Conservation (phyloP, 345 rosid genomes). For the Eucalyptus albens region DNA sequence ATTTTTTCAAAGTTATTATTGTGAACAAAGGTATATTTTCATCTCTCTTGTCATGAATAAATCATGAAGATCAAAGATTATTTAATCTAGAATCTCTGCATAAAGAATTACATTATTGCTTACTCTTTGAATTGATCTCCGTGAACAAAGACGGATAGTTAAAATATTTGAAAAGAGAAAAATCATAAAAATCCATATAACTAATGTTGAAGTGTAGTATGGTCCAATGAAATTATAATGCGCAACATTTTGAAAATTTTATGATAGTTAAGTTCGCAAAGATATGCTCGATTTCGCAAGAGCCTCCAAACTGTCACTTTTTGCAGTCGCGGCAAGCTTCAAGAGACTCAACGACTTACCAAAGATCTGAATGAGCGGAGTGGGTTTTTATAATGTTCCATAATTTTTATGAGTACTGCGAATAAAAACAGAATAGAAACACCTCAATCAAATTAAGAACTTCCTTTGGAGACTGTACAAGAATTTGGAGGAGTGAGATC, state of each 20-base stretch:
- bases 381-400: not conserved
- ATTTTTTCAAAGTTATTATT: too few species aligned
- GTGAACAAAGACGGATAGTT: not conserved
- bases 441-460: not conserved
- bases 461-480: not conserved
- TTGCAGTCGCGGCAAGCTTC: not conserved
- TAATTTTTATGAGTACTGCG: rapidly evolving
- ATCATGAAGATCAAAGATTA: too few species aligned
- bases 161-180: not conserved
- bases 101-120: too few species aligned
- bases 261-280: not conserved
- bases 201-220: not conserved
- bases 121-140: too few species aligned
- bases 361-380: not conserved
- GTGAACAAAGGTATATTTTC: too few species aligned
- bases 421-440: not conserved
- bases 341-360: not conserved
- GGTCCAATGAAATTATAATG: not conserved
- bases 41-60: too few species aligned
- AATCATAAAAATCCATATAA: too few species aligned
- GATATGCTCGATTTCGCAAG: not conserved
- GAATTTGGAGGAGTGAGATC: not conserved
- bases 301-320: not conserved
- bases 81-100: too few species aligned
- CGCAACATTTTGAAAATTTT: not conserved